These are phyloP conservation scores for Capsicum chinense DNA, from an alignment of 257 asterid species.

Conservation along the genomic window DNA sequence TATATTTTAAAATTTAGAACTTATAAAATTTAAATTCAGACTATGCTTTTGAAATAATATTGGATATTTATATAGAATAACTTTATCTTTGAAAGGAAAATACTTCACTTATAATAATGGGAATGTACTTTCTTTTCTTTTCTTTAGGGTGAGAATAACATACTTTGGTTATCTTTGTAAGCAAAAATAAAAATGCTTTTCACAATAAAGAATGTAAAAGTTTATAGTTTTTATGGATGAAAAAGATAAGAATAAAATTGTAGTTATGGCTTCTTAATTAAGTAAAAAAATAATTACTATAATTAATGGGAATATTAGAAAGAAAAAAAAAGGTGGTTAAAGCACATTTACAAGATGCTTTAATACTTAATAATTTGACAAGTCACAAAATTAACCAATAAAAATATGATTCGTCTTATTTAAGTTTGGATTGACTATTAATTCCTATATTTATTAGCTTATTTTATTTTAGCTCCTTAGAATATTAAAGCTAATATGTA, in stretches of 20 bases:
- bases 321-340: too few relatives aligned
- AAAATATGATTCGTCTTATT: too few relatives aligned
- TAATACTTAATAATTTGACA: too few relatives aligned
- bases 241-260: neutral
- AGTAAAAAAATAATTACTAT: neutral
- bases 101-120: neutral
- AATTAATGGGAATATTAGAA: neutral
- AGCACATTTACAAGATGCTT: too few relatives aligned
- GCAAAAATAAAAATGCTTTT: neutral
- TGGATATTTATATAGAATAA: neutral
- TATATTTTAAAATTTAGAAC: neutral
- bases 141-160: neutral
- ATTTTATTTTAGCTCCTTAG: too few relatives aligned
- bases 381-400: too few relatives aligned
- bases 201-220: neutral
- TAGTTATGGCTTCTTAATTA: neutral
- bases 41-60: neutral
- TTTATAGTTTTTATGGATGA: neutral
- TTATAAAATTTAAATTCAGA: neutral
- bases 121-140: neutral
- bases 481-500: too few relatives aligned
- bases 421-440: too few relatives aligned
- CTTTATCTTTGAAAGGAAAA: neutral
- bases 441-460: too few relatives aligned
- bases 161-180: neutral